Conservation (phyloP, 371 early-diverging fungal genomes). For the Cokeromyces recurvatus region DNA sequence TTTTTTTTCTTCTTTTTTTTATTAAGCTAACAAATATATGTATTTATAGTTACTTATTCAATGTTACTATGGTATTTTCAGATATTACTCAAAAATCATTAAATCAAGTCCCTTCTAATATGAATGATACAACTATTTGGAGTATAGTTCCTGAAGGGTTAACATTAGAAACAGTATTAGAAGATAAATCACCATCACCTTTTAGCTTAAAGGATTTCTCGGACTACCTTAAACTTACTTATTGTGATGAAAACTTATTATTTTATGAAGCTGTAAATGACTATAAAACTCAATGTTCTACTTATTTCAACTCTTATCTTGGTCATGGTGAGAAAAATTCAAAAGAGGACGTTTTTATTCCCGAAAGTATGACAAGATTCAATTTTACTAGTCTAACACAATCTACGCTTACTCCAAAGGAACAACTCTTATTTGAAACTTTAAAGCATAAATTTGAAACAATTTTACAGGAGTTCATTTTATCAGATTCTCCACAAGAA, state of each 20-base stretch:
- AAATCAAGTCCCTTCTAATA: background rate
- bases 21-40: too few relatives aligned
- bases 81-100: slow-evolving; percentile 12
- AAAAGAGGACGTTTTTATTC: background rate
- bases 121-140: too few relatives aligned
- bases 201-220: slow-evolving; percentile 33
- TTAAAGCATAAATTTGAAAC: slow-evolving; percentile 25
- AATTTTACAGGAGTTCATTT: slow-evolving; percentile 24
- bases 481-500: slow-evolving; percentile 33
- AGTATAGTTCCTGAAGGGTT: slow-evolving; percentile 20
- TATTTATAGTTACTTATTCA: too few relatives aligned
- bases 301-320: too few relatives aligned
- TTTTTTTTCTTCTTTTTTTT: too few relatives aligned
- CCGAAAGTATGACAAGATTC: slow-evolving; percentile 9
- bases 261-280: slow-evolving; percentile 32
- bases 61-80: slow-evolving; percentile 11
- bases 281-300: slow-evolving; percentile 14
- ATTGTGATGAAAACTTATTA: slow-evolving; percentile 32
- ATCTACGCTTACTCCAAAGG: slow-evolving; percentile 12
- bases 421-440: slow-evolving; percentile 18
- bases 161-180: slow-evolving; percentile 32
- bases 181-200: slow-evolving; percentile 21
- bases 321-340: background rate
- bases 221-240: slow-evolving; percentile 28
- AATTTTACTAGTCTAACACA: slow-evolving; percentile 7